Evolutionary conservation across 1,284 basidiomycete species (phyloP), one percentile per base, ranked within the genome.

Genomic region (Microbotryomycetes sp.): DNA sequence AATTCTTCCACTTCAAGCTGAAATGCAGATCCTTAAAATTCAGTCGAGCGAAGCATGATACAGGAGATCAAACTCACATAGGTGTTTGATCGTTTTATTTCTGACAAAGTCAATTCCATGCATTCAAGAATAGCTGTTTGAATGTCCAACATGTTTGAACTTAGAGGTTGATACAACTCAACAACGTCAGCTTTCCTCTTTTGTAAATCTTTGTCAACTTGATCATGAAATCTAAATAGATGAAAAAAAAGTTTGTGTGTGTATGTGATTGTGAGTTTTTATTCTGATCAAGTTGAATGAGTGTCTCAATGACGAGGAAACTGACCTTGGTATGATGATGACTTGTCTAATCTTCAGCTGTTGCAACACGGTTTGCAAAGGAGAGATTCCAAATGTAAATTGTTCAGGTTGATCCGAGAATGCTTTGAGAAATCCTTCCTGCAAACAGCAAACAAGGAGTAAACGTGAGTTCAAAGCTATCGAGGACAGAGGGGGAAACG

Each of bases 331-430:
- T 79, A 91, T 97, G 16, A 99, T 86, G 72, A 90, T 86, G 2
- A 94, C 92, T 14, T 82, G 86, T 26, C 88, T 84, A 59, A 98
- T 80, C 68, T 91, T 89, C 3, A 98, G 81, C 74, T 96, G 92
- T 67, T 92, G 89, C 81, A 98, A 85, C 64, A 96, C 89, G 52
- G 87, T 92, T 72, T 88, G 88, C 22, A 99, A 78, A 0, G 94
- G 93, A 1, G 88, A 91, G 72, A 97, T 78, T 0, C 93, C 93
- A 68, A 86, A 89, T 0, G 88, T 92, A 65, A 98, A 96, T 63
- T 87, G 84, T 74, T 98, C 94, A 0, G 94, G 92, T 70, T 97
- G 87, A 74, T 97, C 94, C 0, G 92, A 92, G 74, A 98, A 97
- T 0, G 92, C 96, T 76, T 98, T 97, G 66, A 97, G 78, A 75